Percentiles rank a stretch among this genome's conserved stretches.
phyloP scores from a whole-genome alignment of 2,329 filamentous ascomycete species.

The Leptographium wingfieldii region DNA sequence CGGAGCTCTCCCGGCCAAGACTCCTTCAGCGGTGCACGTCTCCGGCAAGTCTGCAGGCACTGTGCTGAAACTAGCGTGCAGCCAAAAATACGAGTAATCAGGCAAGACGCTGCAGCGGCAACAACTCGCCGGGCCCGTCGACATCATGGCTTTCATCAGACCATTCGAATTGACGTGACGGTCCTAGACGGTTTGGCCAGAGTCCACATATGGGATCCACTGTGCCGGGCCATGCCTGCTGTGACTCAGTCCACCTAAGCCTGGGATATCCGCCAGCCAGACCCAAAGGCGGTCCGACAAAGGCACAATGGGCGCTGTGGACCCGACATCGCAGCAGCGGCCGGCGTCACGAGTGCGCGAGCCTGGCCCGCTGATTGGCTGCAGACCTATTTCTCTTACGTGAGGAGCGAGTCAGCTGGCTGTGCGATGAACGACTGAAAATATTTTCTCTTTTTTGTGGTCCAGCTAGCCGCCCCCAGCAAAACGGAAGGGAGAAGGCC shows the following conservation, averaged over 20 bases:
- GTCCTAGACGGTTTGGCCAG: background rate
- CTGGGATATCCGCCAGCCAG: background rate
- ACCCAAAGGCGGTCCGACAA: background rate
- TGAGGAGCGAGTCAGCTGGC: conserved; percentile 7
- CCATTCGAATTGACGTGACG: background rate
- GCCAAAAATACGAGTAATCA: background rate
- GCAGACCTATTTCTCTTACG: conserved; percentile 3
- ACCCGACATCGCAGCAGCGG: conserved; percentile 5
- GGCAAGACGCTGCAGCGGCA: background rate
- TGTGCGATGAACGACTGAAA: background rate
- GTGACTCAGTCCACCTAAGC: background rate
- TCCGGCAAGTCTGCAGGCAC: background rate
- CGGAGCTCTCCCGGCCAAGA: conserved; percentile 4
- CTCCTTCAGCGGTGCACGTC: background rate
- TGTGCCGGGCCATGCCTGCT: background rate
- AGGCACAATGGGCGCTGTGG: background rate
- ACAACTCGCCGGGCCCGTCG: background rate
- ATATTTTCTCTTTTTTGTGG: background rate
- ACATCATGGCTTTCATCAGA: background rate
- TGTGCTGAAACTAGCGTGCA: background rate
- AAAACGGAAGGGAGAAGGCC: background rate
- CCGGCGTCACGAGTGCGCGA: conserved; percentile 5
- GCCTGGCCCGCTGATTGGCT: conserved; percentile 2
- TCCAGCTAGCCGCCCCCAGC: background rate
- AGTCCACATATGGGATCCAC: background rate